Evolutionary conservation across 2,329 filamentous ascomycete genomes (phyloP).

Genomic region (Talaromyces sp.): DNA sequence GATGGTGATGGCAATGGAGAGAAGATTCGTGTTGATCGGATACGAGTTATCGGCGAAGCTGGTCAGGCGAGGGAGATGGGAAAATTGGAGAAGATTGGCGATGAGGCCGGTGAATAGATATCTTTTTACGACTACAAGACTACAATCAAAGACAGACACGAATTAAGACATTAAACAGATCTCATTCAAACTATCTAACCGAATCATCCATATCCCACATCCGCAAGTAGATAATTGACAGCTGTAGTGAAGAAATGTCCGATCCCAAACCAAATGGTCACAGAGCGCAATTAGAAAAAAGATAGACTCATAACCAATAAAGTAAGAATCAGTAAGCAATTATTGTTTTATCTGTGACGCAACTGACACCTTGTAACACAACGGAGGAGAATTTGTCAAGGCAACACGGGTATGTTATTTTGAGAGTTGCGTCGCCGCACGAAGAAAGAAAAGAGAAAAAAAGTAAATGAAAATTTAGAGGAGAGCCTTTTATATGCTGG

Average conservation of each 20-base stretch:
- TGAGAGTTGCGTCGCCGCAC: conserved; percentile 77
- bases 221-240: background rate
- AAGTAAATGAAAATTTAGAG: conserved; percentile 24
- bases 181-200: background rate
- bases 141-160: background rate
- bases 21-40: conserved; percentile 68
- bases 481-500: background rate
- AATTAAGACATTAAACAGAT: background rate
- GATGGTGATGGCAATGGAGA: conserved; percentile 81
- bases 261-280: conserved; percentile 54
- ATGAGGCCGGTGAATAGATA: conserved; percentile 63
- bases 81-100: conserved; percentile 90
- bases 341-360: conserved; percentile 77
- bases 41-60: conserved; percentile 74
- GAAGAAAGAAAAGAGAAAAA: conserved; percentile 62
- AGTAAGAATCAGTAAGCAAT: conserved; percentile 69
- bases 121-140: background rate
- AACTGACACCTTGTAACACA: conserved; percentile 68
- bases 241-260: conserved; percentile 48
- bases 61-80: conserved; percentile 92
- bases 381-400: conserved; percentile 57
- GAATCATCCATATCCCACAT: background rate
- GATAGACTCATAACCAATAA: conserved; percentile 47
- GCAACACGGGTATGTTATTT: conserved; percentile 65
- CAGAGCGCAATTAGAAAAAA: conserved; percentile 39